Evolutionary conservation across 177 flowering plant species (phyloP).

Genomic region (Vitis hybrid): DNA sequence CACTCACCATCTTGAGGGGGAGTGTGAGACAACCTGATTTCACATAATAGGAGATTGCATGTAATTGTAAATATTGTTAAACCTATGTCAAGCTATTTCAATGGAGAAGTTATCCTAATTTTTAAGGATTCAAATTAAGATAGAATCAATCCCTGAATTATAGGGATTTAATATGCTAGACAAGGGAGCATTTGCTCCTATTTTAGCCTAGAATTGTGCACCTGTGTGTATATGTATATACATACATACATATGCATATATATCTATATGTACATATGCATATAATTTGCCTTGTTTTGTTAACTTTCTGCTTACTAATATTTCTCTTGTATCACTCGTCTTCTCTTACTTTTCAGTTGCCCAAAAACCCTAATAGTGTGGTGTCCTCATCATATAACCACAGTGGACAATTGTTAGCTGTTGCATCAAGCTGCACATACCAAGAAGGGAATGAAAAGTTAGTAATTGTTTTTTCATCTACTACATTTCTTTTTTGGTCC

Average conservation of each 20-base stretch:
- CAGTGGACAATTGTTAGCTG: slow-evolving; percentile 68
- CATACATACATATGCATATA: no score
- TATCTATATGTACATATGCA: background rate
- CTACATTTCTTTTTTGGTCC: background rate
- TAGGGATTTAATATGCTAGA: no score
- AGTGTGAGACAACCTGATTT: no score
- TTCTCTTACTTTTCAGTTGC: slow-evolving; percentile 42
- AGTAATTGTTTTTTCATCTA: slow-evolving; percentile 13
- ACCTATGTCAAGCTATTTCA: no score
- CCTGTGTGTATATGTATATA: no score
- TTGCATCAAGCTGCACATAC: slow-evolving; percentile 79
- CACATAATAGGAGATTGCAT: no score
- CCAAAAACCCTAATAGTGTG: slow-evolving; percentile 62
- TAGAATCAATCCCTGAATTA: no score
- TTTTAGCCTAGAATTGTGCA: background rate
- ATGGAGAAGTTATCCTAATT: no score
- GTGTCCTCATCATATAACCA: slow-evolving; percentile 69
- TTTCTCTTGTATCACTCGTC: slow-evolving; percentile 1
- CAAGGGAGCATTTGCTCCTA: background rate
- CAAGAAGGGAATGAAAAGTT: slow-evolving; percentile 73
- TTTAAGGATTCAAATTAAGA: no score
- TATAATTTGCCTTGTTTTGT: background rate
- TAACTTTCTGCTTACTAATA: background rate
- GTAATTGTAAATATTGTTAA: no score
- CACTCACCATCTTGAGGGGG: no score